Conservation (phyloP, 768 basidiomycete species). For the Termitomyces sp. region DNA sequence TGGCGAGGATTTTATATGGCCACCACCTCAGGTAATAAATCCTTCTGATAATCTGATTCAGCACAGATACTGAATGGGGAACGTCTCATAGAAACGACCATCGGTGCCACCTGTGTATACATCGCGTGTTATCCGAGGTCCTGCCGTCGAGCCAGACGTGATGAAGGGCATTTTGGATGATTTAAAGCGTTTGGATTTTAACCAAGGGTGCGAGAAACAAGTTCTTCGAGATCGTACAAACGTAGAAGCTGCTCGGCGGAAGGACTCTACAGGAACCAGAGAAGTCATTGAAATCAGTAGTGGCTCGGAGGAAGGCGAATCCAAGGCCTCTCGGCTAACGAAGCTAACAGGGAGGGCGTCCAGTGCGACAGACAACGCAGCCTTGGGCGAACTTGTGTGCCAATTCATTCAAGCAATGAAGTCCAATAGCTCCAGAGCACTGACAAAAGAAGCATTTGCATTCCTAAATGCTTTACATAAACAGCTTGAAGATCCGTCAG, state of each 20-base stretch:
- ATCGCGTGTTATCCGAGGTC: conserved; percentile 31
- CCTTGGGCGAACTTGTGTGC: conserved; percentile 48
- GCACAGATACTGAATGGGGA: background rate
- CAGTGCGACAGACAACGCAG: conserved; percentile 48
- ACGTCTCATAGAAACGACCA: conserved; percentile 6
- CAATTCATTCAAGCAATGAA: conserved; percentile 64
- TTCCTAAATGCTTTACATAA: conserved; percentile 70
- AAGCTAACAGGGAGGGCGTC: conserved; percentile 40
- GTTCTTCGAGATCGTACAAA: conserved; percentile 52
- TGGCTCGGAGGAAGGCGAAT: conserved; percentile 31
- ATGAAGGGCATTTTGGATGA: conserved; percentile 56
- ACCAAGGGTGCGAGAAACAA: conserved; percentile 32
- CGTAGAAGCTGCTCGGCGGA: conserved; percentile 31
- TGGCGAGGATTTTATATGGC: conserved; percentile 69
- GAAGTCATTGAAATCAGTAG: conserved; percentile 48
- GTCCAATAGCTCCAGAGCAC: conserved; percentile 58
- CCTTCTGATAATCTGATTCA: background rate
- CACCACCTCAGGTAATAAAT: conserved; percentile 40
- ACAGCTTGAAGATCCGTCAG: conserved; percentile 67
- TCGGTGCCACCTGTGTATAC: conserved; percentile 24
- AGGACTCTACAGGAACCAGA: conserved; percentile 12
- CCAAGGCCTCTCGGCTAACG: conserved; percentile 53
- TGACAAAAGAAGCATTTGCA: conserved; percentile 67
- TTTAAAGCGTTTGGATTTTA: conserved; percentile 55
- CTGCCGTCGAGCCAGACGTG: conserved; percentile 31